Percentiles rank a stretch among this genome's conserved stretches.
Conservation (phyloP, 495 filamentous ascomycete species). For the Talaromyces adpressus region DNA sequence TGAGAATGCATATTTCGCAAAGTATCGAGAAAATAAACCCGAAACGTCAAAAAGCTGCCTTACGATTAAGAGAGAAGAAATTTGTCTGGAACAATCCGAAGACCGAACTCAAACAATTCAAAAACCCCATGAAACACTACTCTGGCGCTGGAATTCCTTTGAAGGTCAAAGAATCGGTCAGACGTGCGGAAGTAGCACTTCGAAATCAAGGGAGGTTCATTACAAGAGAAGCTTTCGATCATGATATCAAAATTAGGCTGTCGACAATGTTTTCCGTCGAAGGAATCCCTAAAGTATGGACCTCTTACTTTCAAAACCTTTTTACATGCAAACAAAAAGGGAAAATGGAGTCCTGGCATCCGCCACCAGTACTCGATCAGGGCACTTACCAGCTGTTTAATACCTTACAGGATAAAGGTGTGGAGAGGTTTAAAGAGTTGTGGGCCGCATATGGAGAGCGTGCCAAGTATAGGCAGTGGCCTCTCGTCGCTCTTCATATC, state of each 20-base stretch:
- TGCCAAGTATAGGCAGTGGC: conserved; percentile 38
- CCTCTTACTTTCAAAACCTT: conserved; percentile 17
- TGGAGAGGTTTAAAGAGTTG: conserved; percentile 28
- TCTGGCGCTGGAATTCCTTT: neutral
- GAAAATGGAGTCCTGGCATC: conserved; percentile 11
- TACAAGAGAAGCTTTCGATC: conserved; percentile 11
- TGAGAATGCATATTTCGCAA: neutral
- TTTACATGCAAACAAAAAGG: conserved; percentile 18
- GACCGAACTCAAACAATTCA: neutral
- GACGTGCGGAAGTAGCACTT: conserved; percentile 16
- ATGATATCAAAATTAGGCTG: conserved; percentile 15
- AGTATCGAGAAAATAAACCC: neutral
- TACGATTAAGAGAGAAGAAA: neutral
- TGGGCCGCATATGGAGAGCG: conserved; percentile 29
- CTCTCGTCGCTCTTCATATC: conserved; percentile 42
- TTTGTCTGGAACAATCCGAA: neutral
- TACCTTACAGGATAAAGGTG: conserved; percentile 16
- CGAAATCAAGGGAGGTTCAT: conserved; percentile 14
- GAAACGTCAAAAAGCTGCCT: neutral
- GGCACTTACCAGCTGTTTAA: conserved; percentile 18
- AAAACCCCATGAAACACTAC: neutral
- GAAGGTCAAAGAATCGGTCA: conserved; percentile 5
- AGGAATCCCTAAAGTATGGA: conserved; percentile 21
- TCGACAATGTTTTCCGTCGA: conserved; percentile 19
- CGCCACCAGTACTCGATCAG: conserved; percentile 12